Conservation (phyloP, 495 filamentous ascomycete species). For the Penicillium coprophilum region DNA sequence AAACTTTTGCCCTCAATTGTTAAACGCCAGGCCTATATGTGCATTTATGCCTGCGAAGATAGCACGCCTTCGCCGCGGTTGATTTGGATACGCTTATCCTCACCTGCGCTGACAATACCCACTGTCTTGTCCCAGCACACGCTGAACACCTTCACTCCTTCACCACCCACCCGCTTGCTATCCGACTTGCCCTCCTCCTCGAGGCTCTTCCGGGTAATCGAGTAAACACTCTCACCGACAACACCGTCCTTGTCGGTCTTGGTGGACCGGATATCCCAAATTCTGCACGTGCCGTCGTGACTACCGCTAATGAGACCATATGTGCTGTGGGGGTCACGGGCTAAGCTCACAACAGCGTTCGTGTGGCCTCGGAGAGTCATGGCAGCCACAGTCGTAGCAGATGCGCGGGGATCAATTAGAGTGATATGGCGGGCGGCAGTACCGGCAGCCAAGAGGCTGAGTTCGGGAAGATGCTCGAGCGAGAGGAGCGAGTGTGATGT, state of each 20-base stretch:
- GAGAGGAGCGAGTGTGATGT: slow-evolving; percentile 79
- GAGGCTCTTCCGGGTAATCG: slow-evolving; percentile 70
- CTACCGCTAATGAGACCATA: slow-evolving; percentile 79
- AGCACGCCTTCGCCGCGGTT: slow-evolving; percentile 63
- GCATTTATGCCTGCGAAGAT: slow-evolving; percentile 36
- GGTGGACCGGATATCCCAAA: slow-evolving; percentile 86
- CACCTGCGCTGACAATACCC: slow-evolving; percentile 87
- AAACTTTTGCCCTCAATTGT: slow-evolving; percentile 39
- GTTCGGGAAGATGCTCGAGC: slow-evolving; percentile 63
- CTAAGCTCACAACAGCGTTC: slow-evolving; percentile 74
- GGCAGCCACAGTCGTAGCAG: slow-evolving; percentile 67
- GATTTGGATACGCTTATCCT: slow-evolving; percentile 91
- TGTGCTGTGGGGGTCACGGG: slow-evolving; percentile 67
- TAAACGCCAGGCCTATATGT: slow-evolving; percentile 40
- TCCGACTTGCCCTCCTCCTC: slow-evolving; percentile 50
- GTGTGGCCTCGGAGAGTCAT: slow-evolving; percentile 89
- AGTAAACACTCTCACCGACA: slow-evolving; percentile 78
- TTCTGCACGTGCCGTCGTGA: slow-evolving; percentile 84
- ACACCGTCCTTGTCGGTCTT: slow-evolving; percentile 63
- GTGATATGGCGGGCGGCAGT: slow-evolving; percentile 85
- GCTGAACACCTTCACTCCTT: slow-evolving; percentile 86
- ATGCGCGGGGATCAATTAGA: slow-evolving; percentile 81
- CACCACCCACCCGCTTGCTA: slow-evolving; percentile 60
- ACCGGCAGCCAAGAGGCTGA: slow-evolving; percentile 78
- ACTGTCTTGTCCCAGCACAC: slow-evolving; percentile 81